Conservation (phyloP, 306 rosid species). For the Argentina anserina region DNA sequence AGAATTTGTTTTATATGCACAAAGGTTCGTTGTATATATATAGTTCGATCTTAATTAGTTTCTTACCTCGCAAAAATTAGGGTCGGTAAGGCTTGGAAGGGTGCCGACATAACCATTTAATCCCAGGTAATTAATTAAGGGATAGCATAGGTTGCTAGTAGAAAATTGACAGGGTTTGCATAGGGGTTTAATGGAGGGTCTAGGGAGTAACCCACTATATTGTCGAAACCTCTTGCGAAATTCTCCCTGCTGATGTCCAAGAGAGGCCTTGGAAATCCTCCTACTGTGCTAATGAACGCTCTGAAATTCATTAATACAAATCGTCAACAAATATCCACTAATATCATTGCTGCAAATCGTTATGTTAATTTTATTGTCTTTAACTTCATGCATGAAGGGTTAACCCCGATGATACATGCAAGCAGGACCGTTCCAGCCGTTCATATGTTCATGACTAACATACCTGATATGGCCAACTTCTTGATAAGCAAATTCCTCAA, state of each 20-base stretch:
- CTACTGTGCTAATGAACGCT: slow-evolving; percentile 6
- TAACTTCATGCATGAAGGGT: not conserved
- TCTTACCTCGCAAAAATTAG: not conserved
- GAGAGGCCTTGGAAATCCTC: slow-evolving; percentile 27
- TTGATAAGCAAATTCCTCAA: slow-evolving; percentile 22
- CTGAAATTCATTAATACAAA: not conserved
- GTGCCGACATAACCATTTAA: slow-evolving; percentile 23
- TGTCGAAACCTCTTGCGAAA: slow-evolving; percentile 4
- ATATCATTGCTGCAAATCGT: not conserved
- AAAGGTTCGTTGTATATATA: too few relatives aligned
- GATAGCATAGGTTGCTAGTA: slow-evolving; percentile 10
- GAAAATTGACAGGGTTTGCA: slow-evolving; percentile 17
- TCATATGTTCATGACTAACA: too few relatives aligned
- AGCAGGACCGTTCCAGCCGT: too few relatives aligned
- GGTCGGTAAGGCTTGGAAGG: slow-evolving; percentile 1
- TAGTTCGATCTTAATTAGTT: slow-evolving; percentile 5
- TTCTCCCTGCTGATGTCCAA: slow-evolving; percentile 12
- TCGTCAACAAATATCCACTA: not conserved
- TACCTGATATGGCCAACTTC: slow-evolving; percentile 32
- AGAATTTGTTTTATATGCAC: too few relatives aligned
- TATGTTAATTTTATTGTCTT: too few relatives aligned
- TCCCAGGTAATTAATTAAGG: slow-evolving; percentile 29
- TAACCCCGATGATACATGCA: too few relatives aligned
- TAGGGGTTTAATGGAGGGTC: slow-evolving; percentile 30
- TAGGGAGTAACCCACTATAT: slow-evolving; percentile 7